phyloP scores from a whole-genome alignment of 805 yeast genomes.

The Wickerhamomyces canadensis region DNA sequence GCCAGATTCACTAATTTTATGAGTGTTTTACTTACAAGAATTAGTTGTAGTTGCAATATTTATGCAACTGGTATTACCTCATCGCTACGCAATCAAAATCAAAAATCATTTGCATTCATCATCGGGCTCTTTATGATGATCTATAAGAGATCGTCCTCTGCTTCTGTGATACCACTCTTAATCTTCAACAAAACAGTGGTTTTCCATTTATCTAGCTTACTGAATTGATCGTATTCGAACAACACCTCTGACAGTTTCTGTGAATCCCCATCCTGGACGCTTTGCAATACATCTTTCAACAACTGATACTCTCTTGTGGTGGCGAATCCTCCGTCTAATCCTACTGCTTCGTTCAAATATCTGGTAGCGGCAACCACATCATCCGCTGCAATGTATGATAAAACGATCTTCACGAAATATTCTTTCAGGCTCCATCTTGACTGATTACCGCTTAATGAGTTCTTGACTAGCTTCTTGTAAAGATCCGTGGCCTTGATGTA shows the following conservation, averaged over 20 bases:
- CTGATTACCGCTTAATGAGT: constrained; percentile 64
- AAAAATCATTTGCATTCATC: no score
- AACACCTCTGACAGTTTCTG: constrained; percentile 70
- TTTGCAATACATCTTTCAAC: constrained; percentile 57
- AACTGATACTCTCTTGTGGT: constrained; percentile 73
- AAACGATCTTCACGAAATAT: constrained; percentile 75
- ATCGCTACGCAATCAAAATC: background rate
- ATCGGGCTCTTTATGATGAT: no score
- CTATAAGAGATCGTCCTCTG: constrained; percentile 55
- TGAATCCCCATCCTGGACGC: constrained; percentile 76
- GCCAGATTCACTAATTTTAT: no score
- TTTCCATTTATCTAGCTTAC: constrained; percentile 87
- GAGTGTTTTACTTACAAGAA: no score
- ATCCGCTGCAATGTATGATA: constrained; percentile 78
- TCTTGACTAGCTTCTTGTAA: constrained; percentile 75
- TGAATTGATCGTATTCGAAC: constrained; percentile 80
- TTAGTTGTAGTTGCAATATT: no score
- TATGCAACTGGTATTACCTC: constrained; percentile 12
- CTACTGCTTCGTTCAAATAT: constrained; percentile 54
- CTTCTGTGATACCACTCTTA: constrained; percentile 64
- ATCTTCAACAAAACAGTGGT: constrained; percentile 77
- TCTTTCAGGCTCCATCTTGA: constrained; percentile 93
- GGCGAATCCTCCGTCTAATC: constrained; percentile 72
- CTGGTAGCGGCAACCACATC: constrained; percentile 85
- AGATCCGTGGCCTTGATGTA: constrained; percentile 70